Base-by-base conservation (phyloP, 441 rosid genomes). In the Biscutella laevigata region DNA sequence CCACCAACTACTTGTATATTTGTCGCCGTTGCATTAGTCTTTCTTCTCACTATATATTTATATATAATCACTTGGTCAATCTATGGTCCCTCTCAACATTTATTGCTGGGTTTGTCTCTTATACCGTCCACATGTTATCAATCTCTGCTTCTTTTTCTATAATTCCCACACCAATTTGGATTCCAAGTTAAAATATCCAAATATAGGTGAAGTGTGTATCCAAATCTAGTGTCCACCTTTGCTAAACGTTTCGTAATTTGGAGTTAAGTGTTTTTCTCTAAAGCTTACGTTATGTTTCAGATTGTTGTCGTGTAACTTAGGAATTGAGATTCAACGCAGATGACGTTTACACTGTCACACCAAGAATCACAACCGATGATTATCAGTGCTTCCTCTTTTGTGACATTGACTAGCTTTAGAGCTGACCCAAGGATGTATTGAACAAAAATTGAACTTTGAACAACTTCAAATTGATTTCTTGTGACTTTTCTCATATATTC, bases 111-210 rank as follows among this genome's bases (percentile, higher is more conserved):
- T 39, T 38, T 12, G 33, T 47, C 48, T 48, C 48, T 39, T 63
- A 62, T 62, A 64, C 62, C 69, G 69, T 47, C 69, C 69, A 64
- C 45, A 52, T 51, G 42, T 45, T 35, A 50, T n/a, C n/a, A n/a
- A n/a, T n/a, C n/a, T n/a, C n/a, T n/a, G n/a, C n/a, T n/a, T n/a
- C n/a, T n/a, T n/a, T n/a, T n/a, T n/a, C n/a, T n/a, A n/a, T n/a
- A n/a, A n/a, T n/a, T n/a, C 58, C 49, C 41, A 25, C 11, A 6
- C 25, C 17, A 11, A 16, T 6, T 10, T 40, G 20, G 12, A 15
- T 29, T 38, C 6, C 9, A 27, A 45, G 36, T 29, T 30, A 12
- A 42, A 40, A 61, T 42, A 43, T 62, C 39, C 67, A 53, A 44
- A 30, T 5, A 33, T 29, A 25, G 4, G 21, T 12, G 34, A 50